phyloP scores from a whole-genome alignment of 2,329 filamentous ascomycete genomes.

The Hymenoscyphus infarciens region DNA sequence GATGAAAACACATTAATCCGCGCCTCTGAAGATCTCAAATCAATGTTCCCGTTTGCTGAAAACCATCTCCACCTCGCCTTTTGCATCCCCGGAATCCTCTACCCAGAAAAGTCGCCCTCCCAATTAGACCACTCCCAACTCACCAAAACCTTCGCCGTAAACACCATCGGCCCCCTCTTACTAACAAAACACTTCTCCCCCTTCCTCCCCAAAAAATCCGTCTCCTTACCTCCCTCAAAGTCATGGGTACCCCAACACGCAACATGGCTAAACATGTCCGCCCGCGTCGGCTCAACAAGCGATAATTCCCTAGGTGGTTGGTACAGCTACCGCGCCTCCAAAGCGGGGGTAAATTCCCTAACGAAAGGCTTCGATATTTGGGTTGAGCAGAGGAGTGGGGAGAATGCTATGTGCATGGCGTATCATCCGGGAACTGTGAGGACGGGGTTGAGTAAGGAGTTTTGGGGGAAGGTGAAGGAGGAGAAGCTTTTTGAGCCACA shows the following conservation, averaged over 20 bases:
- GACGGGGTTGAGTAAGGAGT: constrained; percentile 68
- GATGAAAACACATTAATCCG: constrained; percentile 61
- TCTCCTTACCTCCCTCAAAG: background rate
- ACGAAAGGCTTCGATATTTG: constrained; percentile 70
- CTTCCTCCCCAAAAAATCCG: constrained; percentile 61
- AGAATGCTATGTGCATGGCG: constrained; percentile 62
- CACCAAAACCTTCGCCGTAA: constrained; percentile 68
- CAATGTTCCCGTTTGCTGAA: constrained; percentile 47
- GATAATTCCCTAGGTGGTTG: constrained; percentile 75
- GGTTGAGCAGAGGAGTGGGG: constrained; percentile 52
- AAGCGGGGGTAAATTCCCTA: constrained; percentile 69
- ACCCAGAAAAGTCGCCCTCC: constrained; percentile 66
- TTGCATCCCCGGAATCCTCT: constrained; percentile 67
- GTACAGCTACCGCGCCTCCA: constrained; percentile 77
- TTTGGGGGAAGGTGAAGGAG: constrained; percentile 62
- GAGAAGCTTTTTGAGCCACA: constrained; percentile 63
- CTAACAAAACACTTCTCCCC: constrained; percentile 71
- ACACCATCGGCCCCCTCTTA: constrained; percentile 70
- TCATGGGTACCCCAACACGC: constrained; percentile 41
- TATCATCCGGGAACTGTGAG: constrained; percentile 80
- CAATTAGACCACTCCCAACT: constrained; percentile 61
- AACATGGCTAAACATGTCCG: constrained; percentile 72
- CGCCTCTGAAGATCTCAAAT: constrained; percentile 48
- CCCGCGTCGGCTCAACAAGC: constrained; percentile 69
- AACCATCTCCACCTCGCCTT: constrained; percentile 67